phyloP scores from a whole-genome alignment of 768 basidiomycete genomes.

The Rhodosporidiobolus odoratus region DNA sequence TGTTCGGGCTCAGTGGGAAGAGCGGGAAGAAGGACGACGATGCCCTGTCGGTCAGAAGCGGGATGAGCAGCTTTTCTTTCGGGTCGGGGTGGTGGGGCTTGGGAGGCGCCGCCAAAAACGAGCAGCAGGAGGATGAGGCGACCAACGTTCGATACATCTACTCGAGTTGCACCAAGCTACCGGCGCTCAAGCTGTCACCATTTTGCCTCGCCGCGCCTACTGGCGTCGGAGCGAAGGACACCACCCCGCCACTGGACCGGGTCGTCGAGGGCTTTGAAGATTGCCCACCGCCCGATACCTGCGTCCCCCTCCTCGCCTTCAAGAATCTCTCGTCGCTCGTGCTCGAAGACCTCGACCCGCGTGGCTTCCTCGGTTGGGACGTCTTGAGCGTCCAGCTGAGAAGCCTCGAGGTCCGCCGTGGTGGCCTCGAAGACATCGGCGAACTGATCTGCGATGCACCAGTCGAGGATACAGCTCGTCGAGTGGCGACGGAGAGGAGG shows the following conservation, averaged over 20 bases:
- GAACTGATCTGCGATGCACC: constrained; percentile 73
- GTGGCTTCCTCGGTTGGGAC: constrained; percentile 77
- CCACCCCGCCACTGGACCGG: constrained; percentile 43
- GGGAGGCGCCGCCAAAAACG: not conserved
- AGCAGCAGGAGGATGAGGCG: constrained; percentile 48
- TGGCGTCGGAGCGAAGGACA: not conserved
- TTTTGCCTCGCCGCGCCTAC: constrained; percentile 19
- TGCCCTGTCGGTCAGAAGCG: constrained; percentile 40
- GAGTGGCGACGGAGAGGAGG: constrained; percentile 51
- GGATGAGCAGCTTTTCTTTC: constrained; percentile 64
- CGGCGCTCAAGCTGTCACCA: constrained; percentile 55
- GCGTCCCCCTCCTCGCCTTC: constrained; percentile 72
- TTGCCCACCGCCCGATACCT: constrained; percentile 63
- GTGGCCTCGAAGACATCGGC: constrained; percentile 73
- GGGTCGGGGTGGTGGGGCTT: constrained; percentile 66
- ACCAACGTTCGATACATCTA: constrained; percentile 76
- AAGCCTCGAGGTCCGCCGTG: constrained; percentile 68
- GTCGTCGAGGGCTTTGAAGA: constrained; percentile 63
- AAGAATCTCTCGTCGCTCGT: constrained; percentile 74
- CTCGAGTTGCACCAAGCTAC: constrained; percentile 84
- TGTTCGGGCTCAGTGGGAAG: constrained; percentile 1
- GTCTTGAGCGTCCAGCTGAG: constrained; percentile 62
- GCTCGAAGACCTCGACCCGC: constrained; percentile 73
- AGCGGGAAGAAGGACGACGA: constrained; percentile 6
- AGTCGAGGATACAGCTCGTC: constrained; percentile 64